Conservation (phyloP, 345 rosid genomes). For the Populus ilicifolia region DNA sequence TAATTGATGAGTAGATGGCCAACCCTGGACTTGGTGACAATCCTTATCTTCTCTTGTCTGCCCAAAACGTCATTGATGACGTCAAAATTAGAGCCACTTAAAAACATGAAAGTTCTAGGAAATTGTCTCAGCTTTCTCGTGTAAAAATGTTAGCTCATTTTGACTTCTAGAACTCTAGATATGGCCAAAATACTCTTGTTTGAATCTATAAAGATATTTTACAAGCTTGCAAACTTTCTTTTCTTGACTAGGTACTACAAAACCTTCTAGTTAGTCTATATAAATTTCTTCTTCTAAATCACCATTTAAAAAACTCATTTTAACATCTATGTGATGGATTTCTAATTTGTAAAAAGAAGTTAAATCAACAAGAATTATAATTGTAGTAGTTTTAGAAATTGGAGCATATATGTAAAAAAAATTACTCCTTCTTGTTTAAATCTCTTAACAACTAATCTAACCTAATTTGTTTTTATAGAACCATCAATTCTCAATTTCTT, state of each 20-base stretch:
- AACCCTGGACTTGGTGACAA: no score
- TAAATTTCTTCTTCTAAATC: neutral
- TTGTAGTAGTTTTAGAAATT: neutral
- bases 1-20: no score
- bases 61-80: no score
- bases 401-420: neutral
- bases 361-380: neutral
- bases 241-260: neutral
- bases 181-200: no score
- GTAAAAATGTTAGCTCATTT: no score
- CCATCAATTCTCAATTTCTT: neutral
- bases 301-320: neutral
- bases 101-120: no score
- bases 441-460: neutral
- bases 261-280: neutral
- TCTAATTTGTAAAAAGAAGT: neutral
- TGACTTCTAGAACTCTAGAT: no score
- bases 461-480: neutral
- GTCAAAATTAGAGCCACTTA: no score
- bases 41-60: no score
- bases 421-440: neutral
- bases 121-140: no score
- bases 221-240: constrained; percentile 1
- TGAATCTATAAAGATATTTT: neutral
- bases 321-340: constrained; percentile 5